phyloP scores from a whole-genome alignment of 495 filamentous ascomycete species.

The Cairneyella variabilis region DNA sequence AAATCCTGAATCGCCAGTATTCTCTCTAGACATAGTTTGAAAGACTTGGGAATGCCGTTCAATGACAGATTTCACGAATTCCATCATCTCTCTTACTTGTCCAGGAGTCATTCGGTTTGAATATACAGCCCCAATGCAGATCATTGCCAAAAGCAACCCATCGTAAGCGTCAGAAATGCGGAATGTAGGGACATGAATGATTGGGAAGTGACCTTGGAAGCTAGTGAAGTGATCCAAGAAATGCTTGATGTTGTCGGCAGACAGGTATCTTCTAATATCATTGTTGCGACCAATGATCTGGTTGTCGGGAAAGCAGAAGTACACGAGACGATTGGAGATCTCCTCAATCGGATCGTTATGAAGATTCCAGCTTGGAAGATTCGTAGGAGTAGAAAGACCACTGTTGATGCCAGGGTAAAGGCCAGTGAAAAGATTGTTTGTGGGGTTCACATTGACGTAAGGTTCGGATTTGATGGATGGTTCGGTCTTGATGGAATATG shows the following conservation, averaged over 20 bases:
- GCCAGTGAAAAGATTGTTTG: slow-evolving; percentile 38
- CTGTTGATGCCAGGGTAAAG: slow-evolving; percentile 36
- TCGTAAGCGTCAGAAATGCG: slow-evolving; percentile 54
- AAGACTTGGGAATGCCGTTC: slow-evolving; percentile 47
- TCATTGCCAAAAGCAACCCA: slow-evolving; percentile 57
- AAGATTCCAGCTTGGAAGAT: slow-evolving; percentile 36
- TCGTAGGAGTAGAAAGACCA: slow-evolving; percentile 26
- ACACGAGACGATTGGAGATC: slow-evolving; percentile 46
- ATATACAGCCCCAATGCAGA: slow-evolving; percentile 65
- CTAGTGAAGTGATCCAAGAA: slow-evolving; percentile 58
- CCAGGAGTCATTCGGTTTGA: slow-evolving; percentile 47
- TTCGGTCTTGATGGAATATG: slow-evolving; percentile 48
- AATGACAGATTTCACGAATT: slow-evolving; percentile 45
- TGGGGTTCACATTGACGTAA: too few species aligned
- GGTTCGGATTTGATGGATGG: slow-evolving; percentile 22
- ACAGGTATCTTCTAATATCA: slow-evolving; percentile 47
- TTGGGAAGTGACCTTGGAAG: slow-evolving; percentile 65
- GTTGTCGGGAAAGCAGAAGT: slow-evolving; percentile 50
- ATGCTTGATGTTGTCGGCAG: slow-evolving; percentile 54
- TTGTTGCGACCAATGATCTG: slow-evolving; percentile 30
- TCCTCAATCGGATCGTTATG: slow-evolving; percentile 45
- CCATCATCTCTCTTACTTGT: slow-evolving; percentile 57
- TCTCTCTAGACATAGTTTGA: slow-evolving; percentile 30
- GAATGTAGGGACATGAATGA: slow-evolving; percentile 66
- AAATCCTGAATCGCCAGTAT: slow-evolving; percentile 30